Conservation (phyloP, 2,329 filamentous ascomycete genomes). For the Cladosporium sp. region DNA sequence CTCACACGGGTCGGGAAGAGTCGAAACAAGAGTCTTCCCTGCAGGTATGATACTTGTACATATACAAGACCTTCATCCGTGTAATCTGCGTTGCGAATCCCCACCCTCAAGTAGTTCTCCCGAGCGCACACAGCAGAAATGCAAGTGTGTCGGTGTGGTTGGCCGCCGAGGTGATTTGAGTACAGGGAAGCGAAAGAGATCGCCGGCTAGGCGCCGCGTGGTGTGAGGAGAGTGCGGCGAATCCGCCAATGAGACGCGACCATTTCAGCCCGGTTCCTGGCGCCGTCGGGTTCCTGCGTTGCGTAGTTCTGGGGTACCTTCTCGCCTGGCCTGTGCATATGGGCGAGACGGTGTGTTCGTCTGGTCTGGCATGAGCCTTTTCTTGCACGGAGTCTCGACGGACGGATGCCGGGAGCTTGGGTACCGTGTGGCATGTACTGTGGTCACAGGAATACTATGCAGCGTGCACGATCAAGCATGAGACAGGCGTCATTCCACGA, state of each 20-base stretch:
- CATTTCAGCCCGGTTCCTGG: constrained; percentile 9
- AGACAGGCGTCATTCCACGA: constrained; percentile 10
- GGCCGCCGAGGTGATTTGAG: constrained; percentile 7
- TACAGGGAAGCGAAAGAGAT: constrained; percentile 4
- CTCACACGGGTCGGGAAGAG: background rate
- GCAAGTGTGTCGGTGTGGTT: background rate
- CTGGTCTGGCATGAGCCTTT: background rate
- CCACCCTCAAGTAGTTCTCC: background rate
- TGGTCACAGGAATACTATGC: background rate
- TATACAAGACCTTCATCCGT: constrained; percentile 1
- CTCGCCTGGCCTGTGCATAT: constrained; percentile 3
- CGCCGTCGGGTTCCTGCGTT: constrained; percentile 10
- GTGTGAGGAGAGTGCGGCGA: background rate
- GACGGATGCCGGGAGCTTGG: background rate
- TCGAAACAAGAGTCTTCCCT: constrained; percentile 9
- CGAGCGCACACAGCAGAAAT: background rate
- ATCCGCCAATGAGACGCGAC: constrained; percentile 5
- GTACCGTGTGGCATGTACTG: background rate
- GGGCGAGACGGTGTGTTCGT: constrained; percentile 5
- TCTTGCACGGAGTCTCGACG: constrained; percentile 1
- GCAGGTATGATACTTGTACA: constrained; percentile 5
- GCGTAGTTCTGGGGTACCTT: constrained; percentile 8
- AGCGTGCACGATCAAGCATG: background rate
- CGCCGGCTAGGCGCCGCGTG: constrained; percentile 12
- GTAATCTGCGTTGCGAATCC: background rate